Percentiles rank a stretch among this genome's conserved stretches.
Evolutionary conservation across 2,329 filamentous ascomycete genomes (phyloP).

Genomic region (Parastagonospora nodorum): DNA sequence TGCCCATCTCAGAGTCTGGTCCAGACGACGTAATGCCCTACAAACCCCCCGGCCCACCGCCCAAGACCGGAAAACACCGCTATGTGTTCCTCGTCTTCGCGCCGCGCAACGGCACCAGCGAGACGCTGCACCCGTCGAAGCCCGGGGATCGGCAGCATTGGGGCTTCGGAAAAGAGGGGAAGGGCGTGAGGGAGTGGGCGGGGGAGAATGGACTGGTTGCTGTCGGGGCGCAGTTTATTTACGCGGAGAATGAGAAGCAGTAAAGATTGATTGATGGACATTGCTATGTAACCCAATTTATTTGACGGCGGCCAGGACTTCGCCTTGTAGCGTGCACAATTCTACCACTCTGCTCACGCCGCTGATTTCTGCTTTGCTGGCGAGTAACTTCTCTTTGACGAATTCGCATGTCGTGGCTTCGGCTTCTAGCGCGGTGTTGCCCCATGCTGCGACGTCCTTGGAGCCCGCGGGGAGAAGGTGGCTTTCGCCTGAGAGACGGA

Average conservation of each 20-base stretch:
- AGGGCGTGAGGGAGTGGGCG: conserved; percentile 59
- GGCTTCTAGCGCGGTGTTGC: conserved; percentile 25
- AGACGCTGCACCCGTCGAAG: conserved; percentile 49
- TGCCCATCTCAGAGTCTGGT: conserved; percentile 5
- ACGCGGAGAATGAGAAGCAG: conserved; percentile 56
- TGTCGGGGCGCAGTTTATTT: conserved; percentile 54
- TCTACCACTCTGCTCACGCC: conserved; percentile 33
- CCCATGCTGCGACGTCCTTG: conserved; percentile 34
- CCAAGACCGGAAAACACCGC: conserved; percentile 61
- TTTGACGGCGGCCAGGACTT: too few species aligned
- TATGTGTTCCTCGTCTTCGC: conserved; percentile 62
- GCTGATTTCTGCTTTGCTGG: conserved; percentile 28
- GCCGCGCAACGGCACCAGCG: conserved; percentile 51
- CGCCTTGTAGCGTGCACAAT: conserved; percentile 35
- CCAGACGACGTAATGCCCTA: conserved; percentile 54
- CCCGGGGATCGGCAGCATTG: conserved; percentile 60
- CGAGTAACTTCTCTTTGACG: conserved; percentile 24
- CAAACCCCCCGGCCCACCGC: conserved; percentile 60
- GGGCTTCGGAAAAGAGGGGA: conserved; percentile 57
- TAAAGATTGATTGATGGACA: too few species aligned
- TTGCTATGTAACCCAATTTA: too few species aligned
- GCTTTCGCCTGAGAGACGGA: conserved; percentile 46
- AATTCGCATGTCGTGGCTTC: conserved; percentile 22
- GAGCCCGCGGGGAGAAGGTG: conserved; percentile 43
- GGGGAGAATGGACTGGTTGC: conserved; percentile 53